A percentile compares a stretch with the other conserved stretches of the same genome.
Conservation (phyloP, 352 stramenopile species). For the Blastocystis sp. region DNA sequence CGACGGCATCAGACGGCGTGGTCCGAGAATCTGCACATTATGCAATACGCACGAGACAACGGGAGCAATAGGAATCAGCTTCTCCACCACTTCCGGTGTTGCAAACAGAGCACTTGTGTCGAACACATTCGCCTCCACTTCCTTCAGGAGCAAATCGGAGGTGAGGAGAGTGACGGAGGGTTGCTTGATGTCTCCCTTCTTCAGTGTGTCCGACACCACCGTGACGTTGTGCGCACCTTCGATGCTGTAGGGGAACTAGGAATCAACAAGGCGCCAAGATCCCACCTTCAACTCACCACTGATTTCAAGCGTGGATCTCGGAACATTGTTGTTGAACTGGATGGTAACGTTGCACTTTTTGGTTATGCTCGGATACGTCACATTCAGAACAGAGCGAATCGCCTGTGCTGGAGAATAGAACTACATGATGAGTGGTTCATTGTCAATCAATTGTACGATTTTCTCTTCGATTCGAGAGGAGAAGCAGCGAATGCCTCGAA, state of each 20-base stretch:
- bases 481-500: neutral
- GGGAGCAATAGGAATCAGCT: conserved; percentile 24
- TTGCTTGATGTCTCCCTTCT: neutral
- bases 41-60: neutral
- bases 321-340: neutral
- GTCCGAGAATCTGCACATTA: conserved; percentile 12
- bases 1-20: conserved; percentile 5
- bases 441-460: neutral
- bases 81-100: neutral
- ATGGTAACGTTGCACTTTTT: conserved; percentile 23
- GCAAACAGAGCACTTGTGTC: neutral
- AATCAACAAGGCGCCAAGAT: neutral
- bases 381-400: neutral
- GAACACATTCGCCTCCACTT: neutral
- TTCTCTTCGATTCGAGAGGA: neutral
- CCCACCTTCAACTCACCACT: neutral
- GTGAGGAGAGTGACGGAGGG: neutral
- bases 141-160: neutral
- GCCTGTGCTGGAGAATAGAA: conserved; percentile 23
- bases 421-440: neutral
- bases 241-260: neutral
- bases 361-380: neutral
- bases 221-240: neutral
- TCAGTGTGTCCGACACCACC: conserved; percentile 2
- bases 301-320: neutral